These are phyloP conservation scores for Chrysopogon serrulatus DNA, from an alignment of 176 grass and related monocot species.

Conservation along the genomic window DNA sequence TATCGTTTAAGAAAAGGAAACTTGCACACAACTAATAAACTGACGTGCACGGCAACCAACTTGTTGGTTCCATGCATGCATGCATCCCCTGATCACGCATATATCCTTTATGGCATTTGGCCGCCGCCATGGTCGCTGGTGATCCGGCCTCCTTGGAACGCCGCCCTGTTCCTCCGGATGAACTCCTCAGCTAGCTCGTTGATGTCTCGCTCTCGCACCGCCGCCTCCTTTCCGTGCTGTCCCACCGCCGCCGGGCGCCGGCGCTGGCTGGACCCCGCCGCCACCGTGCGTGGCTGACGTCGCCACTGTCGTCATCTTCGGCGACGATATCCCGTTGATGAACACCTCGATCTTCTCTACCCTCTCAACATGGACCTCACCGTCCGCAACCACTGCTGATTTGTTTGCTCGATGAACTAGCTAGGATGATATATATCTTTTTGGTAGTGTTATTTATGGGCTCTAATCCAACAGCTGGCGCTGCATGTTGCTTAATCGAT, in stretches of 20 bases:
- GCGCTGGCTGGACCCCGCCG: background rate
- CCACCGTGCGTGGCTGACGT: too few relatives aligned
- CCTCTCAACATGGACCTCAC: background rate
- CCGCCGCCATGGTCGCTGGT: too few relatives aligned
- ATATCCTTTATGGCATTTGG: background rate
- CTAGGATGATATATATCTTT: background rate
- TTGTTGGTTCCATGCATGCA: background rate
- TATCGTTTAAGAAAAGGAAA: background rate
- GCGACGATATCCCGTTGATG: too few relatives aligned
- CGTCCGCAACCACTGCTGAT: background rate
- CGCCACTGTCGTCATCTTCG: background rate
- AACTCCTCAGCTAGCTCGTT: background rate
- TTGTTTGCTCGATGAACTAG: background rate
- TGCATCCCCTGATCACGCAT: background rate
- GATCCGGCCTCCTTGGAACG: background rate
- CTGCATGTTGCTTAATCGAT: background rate
- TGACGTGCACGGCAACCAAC: background rate
- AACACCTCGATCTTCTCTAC: background rate
- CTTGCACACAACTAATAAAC: background rate
- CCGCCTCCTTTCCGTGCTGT: background rate
- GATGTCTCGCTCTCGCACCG: background rate
- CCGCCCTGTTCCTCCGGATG: slow-evolving; percentile 1
- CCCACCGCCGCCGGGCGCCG: background rate
- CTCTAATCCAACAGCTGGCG: background rate
- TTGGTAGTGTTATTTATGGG: background rate